phyloP scores from a whole-genome alignment of 768 basidiomycete genomes.

The Roridomyces roridus region DNA sequence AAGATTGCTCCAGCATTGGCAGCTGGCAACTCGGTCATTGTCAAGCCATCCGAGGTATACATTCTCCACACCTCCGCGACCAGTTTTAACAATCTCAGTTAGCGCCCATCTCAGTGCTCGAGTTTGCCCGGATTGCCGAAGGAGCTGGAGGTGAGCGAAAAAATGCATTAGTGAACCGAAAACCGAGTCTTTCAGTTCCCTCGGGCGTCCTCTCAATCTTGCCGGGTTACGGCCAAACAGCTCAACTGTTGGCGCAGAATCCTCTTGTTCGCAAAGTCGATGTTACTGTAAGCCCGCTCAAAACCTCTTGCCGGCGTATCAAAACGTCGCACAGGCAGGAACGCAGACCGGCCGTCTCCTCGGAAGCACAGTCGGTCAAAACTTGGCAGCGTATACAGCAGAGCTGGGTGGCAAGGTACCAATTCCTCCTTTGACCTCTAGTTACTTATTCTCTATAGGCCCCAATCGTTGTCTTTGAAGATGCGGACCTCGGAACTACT shows the following conservation, averaged over 20 bases:
- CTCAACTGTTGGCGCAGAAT: slow-evolving; percentile 68
- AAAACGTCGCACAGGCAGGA: slow-evolving; percentile 58
- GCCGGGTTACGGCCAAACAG: slow-evolving; percentile 75
- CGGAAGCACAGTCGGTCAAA: slow-evolving; percentile 75
- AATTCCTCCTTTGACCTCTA: neutral
- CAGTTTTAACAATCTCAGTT: slow-evolving; percentile 44
- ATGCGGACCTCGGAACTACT: slow-evolving; percentile 75
- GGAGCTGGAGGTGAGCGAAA: slow-evolving; percentile 66
- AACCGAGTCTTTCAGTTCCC: slow-evolving; percentile 59
- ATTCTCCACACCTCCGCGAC: neutral
- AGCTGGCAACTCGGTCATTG: slow-evolving; percentile 82
- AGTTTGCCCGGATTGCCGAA: slow-evolving; percentile 70
- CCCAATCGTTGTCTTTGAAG: slow-evolving; percentile 80
- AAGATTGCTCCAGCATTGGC: slow-evolving; percentile 88
- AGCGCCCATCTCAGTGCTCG: slow-evolving; percentile 80
- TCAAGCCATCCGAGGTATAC: slow-evolving; percentile 80
- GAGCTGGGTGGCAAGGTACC: slow-evolving; percentile 86
- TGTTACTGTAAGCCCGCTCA: slow-evolving; percentile 64
- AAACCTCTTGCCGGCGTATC: too few species aligned
- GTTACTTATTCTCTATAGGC: slow-evolving; percentile 50
- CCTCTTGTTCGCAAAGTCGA: slow-evolving; percentile 81
- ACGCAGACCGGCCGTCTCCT: slow-evolving; percentile 78
- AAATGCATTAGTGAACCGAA: neutral
- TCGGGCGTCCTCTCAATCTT: slow-evolving; percentile 74
- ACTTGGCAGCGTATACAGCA: slow-evolving; percentile 78